A percentile compares a stretch with the other conserved stretches of the same genome.
Evolutionary conservation across 129 eudicot genomes (phyloP).

Genomic region (Centaurea solstitialis): DNA sequence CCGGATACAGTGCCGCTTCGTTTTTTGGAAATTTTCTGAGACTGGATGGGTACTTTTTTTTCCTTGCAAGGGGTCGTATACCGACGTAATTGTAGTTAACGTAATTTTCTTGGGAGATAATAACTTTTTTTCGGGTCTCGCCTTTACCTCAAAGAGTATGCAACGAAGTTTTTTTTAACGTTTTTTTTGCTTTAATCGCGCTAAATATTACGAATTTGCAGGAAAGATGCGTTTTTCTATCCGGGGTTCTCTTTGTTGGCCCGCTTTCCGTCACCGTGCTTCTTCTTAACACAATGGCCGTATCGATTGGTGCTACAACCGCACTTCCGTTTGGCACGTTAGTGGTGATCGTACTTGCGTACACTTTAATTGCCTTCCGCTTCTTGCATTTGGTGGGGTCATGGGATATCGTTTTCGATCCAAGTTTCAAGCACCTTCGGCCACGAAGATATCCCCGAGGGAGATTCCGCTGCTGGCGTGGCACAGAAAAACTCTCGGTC

Average conservation of each 20-base stretch:
- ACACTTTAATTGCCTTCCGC: conserved; percentile 53
- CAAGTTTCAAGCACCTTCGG: conserved; percentile 56
- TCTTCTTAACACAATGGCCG: conserved; percentile 64
- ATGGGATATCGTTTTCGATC: conserved; percentile 60
- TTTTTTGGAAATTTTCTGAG: conserved; percentile 66
- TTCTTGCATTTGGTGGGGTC: conserved; percentile 76
- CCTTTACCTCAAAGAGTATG: background rate
- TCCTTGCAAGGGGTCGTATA: background rate
- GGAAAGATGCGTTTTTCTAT: conserved; percentile 60
- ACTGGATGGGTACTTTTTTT: conserved; percentile 70
- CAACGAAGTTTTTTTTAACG: background rate
- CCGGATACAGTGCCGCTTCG: conserved; percentile 79
- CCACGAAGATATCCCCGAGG: conserved; percentile 56
- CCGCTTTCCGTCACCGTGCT: conserved; percentile 44
- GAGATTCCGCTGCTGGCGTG: conserved; percentile 68
- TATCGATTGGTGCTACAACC: conserved; percentile 52
- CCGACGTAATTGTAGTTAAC: background rate
- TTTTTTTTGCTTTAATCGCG: conserved; percentile 14
- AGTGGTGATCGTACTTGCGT: conserved; percentile 51
- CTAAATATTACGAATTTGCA: conserved; percentile 29
- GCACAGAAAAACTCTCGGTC: conserved; percentile 71
- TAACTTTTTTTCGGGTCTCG: background rate
- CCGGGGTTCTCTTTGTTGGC: conserved; percentile 62
- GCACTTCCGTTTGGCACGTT: conserved; percentile 88
- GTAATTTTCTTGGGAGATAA: background rate